Evolutionary conservation across 768 basidiomycete genomes (phyloP), one percentile per base, ranked within the genome.

Genomic region (Lactarius evosmus): DNA sequence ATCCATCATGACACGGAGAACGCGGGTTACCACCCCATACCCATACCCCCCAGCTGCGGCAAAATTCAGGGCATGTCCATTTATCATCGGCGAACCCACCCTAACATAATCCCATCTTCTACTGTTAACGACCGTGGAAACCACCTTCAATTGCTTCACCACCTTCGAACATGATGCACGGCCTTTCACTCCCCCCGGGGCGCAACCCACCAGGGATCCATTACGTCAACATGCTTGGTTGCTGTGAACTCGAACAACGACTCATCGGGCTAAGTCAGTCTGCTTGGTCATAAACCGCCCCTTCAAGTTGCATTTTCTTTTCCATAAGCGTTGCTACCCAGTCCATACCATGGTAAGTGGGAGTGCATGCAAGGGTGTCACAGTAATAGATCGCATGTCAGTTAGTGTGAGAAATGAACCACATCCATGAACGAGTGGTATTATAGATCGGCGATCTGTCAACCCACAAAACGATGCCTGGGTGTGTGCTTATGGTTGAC

Each of bases 151-250:
- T 25, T 22, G 11, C 19, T 44, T 44, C 41, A 46, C 44, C 46
- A 38, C 36, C 58, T 60, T 60, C 63, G 53, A 60, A 56, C 29
- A 60, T 51, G 51, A 46, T 57, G 12, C 30, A 60, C 49, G 64
- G 64, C 22, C 54, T 57, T 61, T 65, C 59, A 53, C n/a, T 6
- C 22, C 7, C 41, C 11, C 50, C 36, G 41, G 7, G 8, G 3
- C n/a, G 30, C 29, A 30, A 25, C 25, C 25, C 41, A 33, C 52
- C 38, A 61, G 34, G 29, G 38, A 51, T 49, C 49, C 49, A 56
- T 65, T 61, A 65, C 59, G 64, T 65, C 64, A 65, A 65, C 50
- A 27, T 36, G 19, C 36, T 56, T 69, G 46, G 22, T 6, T 11
- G 46, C 22, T 49, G 12, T 25, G 25, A 16, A 49, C 46, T 14